These are phyloP conservation scores for Glycine soja DNA, from an alignment of 306 rosid genomes.

Conservation along the genomic window DNA sequence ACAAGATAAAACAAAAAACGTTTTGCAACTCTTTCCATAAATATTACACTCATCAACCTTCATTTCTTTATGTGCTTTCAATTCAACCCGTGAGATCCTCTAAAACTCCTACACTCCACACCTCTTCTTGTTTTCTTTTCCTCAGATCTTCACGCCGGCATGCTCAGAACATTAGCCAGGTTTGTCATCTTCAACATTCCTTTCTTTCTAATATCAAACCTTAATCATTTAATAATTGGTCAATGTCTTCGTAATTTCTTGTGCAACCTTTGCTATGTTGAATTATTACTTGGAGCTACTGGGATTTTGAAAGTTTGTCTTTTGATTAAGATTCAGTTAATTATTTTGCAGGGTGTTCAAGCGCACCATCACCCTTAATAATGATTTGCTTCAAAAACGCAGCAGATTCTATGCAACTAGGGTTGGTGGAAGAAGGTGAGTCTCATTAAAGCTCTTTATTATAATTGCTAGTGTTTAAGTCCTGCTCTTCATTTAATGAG, in stretches of 20 bases:
- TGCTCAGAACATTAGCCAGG: conserved; percentile 75
- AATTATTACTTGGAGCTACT: not conserved
- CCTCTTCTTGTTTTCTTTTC: not conserved
- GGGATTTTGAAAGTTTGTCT: not conserved
- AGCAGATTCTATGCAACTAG: conserved; percentile 53
- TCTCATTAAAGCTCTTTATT: conserved; percentile 46
- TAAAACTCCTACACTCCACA: conserved; percentile 30
- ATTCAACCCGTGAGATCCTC: conserved; percentile 36
- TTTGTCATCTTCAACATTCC: conserved; percentile 30
- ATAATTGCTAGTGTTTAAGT: not conserved
- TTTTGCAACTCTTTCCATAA: conserved; percentile 47
- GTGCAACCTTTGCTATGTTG: not conserved
- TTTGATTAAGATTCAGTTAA: conserved; percentile 58
- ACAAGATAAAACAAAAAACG: conserved; percentile 11
- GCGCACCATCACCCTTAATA: conserved; percentile 42
- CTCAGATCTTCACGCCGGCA: conserved; percentile 47
- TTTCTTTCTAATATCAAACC: conserved; percentile 10
- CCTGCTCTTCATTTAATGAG: not conserved
- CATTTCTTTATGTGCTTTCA: conserved; percentile 28
- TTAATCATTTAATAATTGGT: not conserved
- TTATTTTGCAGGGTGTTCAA: conserved; percentile 59
- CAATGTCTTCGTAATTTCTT: not conserved
- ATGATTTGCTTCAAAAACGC: conserved; percentile 47
- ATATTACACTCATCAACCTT: conserved; percentile 43
- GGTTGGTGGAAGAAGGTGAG: conserved; percentile 64